A percentile compares a stretch with the other conserved stretches of the same genome.
These are phyloP conservation scores for Taphrina communis DNA, from an alignment of 1,139 yeast genomes.

Conservation along the genomic window DNA sequence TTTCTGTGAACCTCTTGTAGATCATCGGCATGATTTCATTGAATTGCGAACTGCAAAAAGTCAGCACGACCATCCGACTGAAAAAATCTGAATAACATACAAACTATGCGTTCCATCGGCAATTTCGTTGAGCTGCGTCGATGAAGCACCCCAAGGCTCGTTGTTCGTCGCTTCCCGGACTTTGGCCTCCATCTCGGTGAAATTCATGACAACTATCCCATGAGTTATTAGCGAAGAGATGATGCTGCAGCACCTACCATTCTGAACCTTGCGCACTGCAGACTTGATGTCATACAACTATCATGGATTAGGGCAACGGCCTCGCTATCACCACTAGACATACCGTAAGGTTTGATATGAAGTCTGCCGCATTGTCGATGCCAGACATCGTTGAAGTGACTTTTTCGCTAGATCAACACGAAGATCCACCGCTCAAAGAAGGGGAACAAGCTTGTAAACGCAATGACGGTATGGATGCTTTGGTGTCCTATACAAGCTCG, in stretches of 20 bases:
- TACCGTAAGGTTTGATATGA: conserved; percentile 33
- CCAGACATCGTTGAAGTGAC: conserved; percentile 18
- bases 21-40: conserved; percentile 58
- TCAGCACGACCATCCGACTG: neutral
- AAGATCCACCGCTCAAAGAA: too few relatives aligned
- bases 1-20: conserved; percentile 78
- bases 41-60: conserved; percentile 51
- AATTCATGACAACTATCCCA: conserved; percentile 73
- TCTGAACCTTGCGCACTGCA: conserved; percentile 96
- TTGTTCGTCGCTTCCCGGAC: conserved; percentile 74
- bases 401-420: neutral
- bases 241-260: conserved; percentile 57
- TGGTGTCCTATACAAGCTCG: neutral
- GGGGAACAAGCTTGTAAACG: too few relatives aligned
- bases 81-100: conserved; percentile 47
- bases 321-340: neutral
- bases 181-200: conserved; percentile 93
- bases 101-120: conserved; percentile 93
- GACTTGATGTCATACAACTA: conserved; percentile 88
- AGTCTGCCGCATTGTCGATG: conserved; percentile 34
- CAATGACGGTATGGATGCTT: neutral
- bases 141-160: conserved; percentile 99
- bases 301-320: too few relatives aligned
- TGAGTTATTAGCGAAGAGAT: conserved; percentile 46
- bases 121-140: conserved; percentile 87